Evolutionary conservation across 2,329 filamentous ascomycete species (phyloP), one percentile per base, ranked within the genome.

Genomic region (Raffaelea deltoideospora): DNA sequence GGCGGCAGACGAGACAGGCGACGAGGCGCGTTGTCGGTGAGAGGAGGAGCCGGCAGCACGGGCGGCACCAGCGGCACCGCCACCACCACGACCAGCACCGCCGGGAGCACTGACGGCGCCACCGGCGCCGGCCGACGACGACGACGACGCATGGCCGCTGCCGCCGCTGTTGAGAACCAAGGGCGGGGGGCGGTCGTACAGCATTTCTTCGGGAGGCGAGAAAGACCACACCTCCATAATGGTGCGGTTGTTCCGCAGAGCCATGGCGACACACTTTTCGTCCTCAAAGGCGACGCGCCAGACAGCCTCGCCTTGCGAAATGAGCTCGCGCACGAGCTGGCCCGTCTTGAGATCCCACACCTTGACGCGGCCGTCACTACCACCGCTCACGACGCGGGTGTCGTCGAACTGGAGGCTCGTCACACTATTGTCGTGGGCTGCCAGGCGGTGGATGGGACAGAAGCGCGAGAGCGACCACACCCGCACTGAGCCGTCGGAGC

Each of bases 141-240:
- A n/a, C n/a, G n/a, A n/a, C n/a, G n/a, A n/a, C n/a, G n/a, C n/a
- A n/a, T n/a, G n/a, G n/a, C n/a, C n/a, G n/a, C n/a, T n/a, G n/a
- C n/a, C n/a, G n/a, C n/a, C n/a, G n/a, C n/a, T n/a, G n/a, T n/a
- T n/a, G n/a, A n/a, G n/a, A n/a, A n/a, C n/a, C n/a, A n/a, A n/a
- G n/a, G 65, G 64, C n/a, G 65, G 50, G 1, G 65, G 63, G 10
- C 63, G 57, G 35, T 76, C 72, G 41, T 63, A 65, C 18, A 67
- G 61, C 40, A 65, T 60, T 36, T 84, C 81, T 40, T 84, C 79
- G 0, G 85, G 84, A 13, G 88, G 87, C 4, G 88, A 86, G 54
- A 95, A 95, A 10, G 83, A 88, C 85, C 86, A 95, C 27, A 38
- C 88, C 77, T 98, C 90, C 90, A 98, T 98, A 43, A 96, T 81